These are phyloP conservation scores for Russula compacta DNA, from an alignment of 768 basidiomycete genomes.

Conservation along the genomic window DNA sequence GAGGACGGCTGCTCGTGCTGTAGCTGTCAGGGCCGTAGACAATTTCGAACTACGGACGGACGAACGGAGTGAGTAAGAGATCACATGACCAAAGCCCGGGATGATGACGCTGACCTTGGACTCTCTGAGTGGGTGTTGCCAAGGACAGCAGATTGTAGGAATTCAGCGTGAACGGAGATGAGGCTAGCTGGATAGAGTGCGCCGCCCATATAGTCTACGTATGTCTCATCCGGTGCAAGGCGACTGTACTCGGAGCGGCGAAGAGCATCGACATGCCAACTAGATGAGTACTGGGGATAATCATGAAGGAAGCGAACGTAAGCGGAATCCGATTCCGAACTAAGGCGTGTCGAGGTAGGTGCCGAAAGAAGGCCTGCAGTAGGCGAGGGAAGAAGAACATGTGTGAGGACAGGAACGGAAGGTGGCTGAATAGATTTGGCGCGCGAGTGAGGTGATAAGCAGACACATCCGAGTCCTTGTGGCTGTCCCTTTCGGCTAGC, in stretches of 20 bases:
- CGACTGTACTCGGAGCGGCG: conserved; percentile 48
- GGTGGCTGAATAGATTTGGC: not conserved
- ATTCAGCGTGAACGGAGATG: conserved; percentile 58
- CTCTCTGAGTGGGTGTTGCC: conserved; percentile 83
- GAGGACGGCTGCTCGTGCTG: conserved; percentile 65
- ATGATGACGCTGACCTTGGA: conserved; percentile 45
- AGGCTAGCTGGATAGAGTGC: conserved; percentile 73
- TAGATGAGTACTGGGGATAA: conserved; percentile 49
- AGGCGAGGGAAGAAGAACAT: conserved; percentile 15
- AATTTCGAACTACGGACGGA: conserved; percentile 48
- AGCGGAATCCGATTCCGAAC: conserved; percentile 8
- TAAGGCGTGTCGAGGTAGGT: not conserved
- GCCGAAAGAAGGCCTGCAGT: conserved; percentile 14
- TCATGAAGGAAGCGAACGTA: conserved; percentile 18
- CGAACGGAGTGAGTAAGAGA: not conserved
- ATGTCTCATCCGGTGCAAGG: conserved; percentile 51
- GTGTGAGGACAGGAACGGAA: not conserved
- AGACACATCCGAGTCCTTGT: not conserved
- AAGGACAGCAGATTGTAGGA: conserved; percentile 55
- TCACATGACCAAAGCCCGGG: not conserved
- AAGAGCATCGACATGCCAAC: conserved; percentile 63
- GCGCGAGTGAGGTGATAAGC: not conserved
- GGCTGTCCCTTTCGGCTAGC: not conserved
- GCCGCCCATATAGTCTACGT: conserved; percentile 84
- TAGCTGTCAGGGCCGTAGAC: conserved; percentile 54